These are phyloP conservation scores for Flagelloscypha sp. DNA, from an alignment of 768 basidiomycete species.

Conservation along the genomic window DNA sequence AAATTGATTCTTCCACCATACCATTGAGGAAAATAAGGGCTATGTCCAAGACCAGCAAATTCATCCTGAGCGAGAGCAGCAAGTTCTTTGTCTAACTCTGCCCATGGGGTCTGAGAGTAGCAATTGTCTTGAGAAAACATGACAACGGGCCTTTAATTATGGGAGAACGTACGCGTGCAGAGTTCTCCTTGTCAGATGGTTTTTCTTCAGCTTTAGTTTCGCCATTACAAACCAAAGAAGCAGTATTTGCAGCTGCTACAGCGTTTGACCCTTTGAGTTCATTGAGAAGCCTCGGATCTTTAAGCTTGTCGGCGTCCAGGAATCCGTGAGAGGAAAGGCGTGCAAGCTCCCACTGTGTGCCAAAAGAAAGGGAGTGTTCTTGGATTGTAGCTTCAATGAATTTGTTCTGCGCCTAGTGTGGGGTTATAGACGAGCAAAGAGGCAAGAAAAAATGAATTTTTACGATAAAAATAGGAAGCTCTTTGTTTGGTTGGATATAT, in stretches of 20 bases:
- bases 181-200: conserved; percentile 20
- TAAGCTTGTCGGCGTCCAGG: conserved; percentile 23
- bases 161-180: conserved; percentile 20
- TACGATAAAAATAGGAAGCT: too few species aligned
- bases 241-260: conserved; percentile 19
- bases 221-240: conserved; percentile 9
- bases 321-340: conserved; percentile 26
- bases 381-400: too few species aligned
- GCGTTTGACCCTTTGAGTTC: conserved; percentile 24
- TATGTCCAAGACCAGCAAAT: conserved; percentile 35
- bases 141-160: background rate
- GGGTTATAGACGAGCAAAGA: too few species aligned
- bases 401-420: too few species aligned
- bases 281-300: conserved; percentile 18
- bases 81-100: conserved; percentile 52
- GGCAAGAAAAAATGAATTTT: too few species aligned
- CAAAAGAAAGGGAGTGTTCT: conserved; percentile 27
- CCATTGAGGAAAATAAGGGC: conserved; percentile 31
- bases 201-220: background rate
- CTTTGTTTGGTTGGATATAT: too few species aligned
- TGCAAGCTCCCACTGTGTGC: conserved; percentile 48
- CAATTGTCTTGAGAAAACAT: conserved; percentile 2
- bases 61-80: conserved; percentile 23
- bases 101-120: conserved; percentile 50
- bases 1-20: conserved; percentile 60